These are phyloP conservation scores for Penicillium daleae DNA, from an alignment of 495 filamentous ascomycete species.

Conservation along the genomic window DNA sequence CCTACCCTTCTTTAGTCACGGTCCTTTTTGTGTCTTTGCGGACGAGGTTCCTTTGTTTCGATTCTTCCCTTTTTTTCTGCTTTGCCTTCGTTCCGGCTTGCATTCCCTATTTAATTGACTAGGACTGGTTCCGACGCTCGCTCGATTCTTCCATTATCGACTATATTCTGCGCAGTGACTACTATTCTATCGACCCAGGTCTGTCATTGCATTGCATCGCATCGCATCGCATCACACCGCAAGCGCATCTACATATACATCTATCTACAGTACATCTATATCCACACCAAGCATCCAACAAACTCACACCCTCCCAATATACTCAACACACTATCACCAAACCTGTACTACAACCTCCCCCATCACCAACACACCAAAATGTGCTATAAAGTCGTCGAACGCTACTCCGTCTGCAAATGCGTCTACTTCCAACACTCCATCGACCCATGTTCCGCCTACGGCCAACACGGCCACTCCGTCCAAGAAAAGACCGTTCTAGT, in stretches of 20 bases:
- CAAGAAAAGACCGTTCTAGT: constrained; percentile 78
- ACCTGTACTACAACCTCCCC: not conserved
- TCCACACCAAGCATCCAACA: not conserved
- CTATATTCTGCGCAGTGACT: not conserved
- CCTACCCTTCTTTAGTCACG: not conserved
- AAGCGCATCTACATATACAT: not conserved
- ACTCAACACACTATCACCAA: not conserved
- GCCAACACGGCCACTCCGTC: constrained; percentile 69
- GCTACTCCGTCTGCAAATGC: constrained; percentile 79
- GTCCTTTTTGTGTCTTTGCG: constrained; percentile 1
- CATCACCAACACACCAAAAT: constrained; percentile 44
- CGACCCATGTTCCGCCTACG: constrained; percentile 72
- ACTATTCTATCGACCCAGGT: not conserved
- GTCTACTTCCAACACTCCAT: constrained; percentile 79
- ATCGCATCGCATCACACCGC: not conserved
- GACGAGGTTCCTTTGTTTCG: not conserved
- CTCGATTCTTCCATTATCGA: not conserved
- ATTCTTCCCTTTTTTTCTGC: not conserved
- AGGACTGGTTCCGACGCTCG: constrained; percentile 6
- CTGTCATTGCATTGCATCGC: constrained; percentile 1
- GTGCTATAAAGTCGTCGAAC: constrained; percentile 75
- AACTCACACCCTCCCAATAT: not conserved
- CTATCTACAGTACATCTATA: not conserved
- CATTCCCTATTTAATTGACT: constrained; percentile 1
- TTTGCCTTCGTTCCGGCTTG: not conserved